Evolutionary conservation across 768 basidiomycete genomes (phyloP), one percentile per base, ranked within the genome.

Genomic region (Rhizopogon rudus): DNA sequence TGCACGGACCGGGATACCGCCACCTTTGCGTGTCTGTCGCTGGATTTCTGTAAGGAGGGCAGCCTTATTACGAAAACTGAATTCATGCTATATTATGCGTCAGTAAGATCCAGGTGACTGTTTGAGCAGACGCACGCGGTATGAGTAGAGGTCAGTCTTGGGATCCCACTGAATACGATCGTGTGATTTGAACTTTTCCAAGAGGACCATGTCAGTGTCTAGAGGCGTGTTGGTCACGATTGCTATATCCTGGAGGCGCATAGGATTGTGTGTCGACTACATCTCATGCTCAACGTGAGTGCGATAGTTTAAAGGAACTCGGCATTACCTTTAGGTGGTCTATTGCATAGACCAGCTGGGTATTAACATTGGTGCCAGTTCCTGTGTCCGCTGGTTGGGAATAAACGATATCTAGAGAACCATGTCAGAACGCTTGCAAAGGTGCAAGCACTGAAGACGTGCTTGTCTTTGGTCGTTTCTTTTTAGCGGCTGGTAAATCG

Each of bases 341-440:
- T 25, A 95, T 84, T 6, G 88, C 88, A 65, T 91, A 92, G 2
- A 93, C 84, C 31, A 95, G 77, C 68, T 93, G 91, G 0, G 93
- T 95, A 62, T 91, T 91, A 56, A 89, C 77, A 75, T 95, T 90
- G 51, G 73, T 79, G 9, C 91, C 91, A 14, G 84, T 82, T 5
- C 88, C 88, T 1, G 87, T 91, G 65, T 93, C 85, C n/a, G 86
- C 86, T 14, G 93, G 91, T 68, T 94, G 92, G 12, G 92, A 91
- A 67, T 86, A 91, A 14, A 91, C 88, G 60, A 90, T 75, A 72
- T 82, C 89, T 89, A 64, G 62, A 57, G 46, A 52, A 57, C 44
- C 10, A 48, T 44, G 45, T 58, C 55, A 57, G 46, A 45, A 59
- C n/a, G 14, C 31, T 42, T 29, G 6, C 3, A 42, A 52, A 57